Evolutionary conservation across 2,329 filamentous ascomycete species (phyloP).

Genomic region (Ascochyta lentis): DNA sequence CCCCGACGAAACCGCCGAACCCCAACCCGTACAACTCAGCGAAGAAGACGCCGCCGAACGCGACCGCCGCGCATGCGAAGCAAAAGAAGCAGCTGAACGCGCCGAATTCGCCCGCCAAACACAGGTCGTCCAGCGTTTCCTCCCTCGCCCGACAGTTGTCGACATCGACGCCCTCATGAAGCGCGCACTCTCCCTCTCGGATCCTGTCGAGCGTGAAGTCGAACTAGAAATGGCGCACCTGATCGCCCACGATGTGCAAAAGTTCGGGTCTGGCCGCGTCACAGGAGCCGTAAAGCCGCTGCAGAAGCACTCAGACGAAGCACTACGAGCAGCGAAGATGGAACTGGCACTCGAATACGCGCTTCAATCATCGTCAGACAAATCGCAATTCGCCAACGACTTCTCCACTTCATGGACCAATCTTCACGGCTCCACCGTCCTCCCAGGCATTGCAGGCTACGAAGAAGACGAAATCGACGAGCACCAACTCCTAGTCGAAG

Average conservation of each 20-base stretch:
- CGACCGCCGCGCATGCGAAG: slow-evolving; percentile 70
- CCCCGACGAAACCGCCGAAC: slow-evolving; percentile 79
- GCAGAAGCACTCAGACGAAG: slow-evolving; percentile 71
- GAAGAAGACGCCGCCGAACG: slow-evolving; percentile 76
- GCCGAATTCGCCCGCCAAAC: slow-evolving; percentile 82
- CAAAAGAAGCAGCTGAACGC: slow-evolving; percentile 68
- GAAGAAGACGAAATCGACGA: slow-evolving; percentile 77
- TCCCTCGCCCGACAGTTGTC: slow-evolving; percentile 78
- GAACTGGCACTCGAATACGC: slow-evolving; percentile 75
- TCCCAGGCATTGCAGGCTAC: slow-evolving; percentile 84
- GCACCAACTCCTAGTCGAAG: slow-evolving; percentile 67
- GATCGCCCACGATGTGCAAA: slow-evolving; percentile 80
- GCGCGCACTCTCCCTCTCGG: slow-evolving; percentile 64
- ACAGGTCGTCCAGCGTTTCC: slow-evolving; percentile 84
- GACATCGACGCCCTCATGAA: slow-evolving; percentile 74
- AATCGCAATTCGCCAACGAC: slow-evolving; percentile 52
- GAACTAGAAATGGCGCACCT: slow-evolving; percentile 79
- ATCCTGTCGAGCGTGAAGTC: slow-evolving; percentile 73
- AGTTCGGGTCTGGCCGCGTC: slow-evolving; percentile 73
- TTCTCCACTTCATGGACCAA: slow-evolving; percentile 58
- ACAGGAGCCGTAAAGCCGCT: slow-evolving; percentile 67
- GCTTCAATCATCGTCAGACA: slow-evolving; percentile 57
- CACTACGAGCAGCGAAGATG: slow-evolving; percentile 76
- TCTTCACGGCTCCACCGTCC: slow-evolving; percentile 55
- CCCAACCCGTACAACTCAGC: slow-evolving; percentile 58